Evolutionary conservation across 192 early-diverging fungal genomes (phyloP).

Genomic region (Helicostylum pulchrum): DNA sequence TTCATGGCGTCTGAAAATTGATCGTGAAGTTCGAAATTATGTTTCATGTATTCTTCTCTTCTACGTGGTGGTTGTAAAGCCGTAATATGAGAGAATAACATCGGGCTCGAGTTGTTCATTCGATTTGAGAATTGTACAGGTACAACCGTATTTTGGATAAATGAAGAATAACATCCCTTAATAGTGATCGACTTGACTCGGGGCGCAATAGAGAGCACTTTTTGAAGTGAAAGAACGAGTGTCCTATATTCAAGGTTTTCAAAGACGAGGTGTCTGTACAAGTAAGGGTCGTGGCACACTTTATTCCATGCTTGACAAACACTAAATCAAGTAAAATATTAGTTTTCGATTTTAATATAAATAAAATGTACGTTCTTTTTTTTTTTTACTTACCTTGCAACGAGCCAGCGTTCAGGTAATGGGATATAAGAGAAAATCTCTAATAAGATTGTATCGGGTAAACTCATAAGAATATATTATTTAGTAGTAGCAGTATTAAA

Average conservation of each 20-base stretch:
- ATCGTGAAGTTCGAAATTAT: slow-evolving; percentile 43
- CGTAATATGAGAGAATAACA: slow-evolving; percentile 43
- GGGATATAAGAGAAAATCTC: slow-evolving; percentile 16
- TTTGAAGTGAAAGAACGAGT: slow-evolving; percentile 35
- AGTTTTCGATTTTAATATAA: neutral
- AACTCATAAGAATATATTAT: neutral
- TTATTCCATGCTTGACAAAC: slow-evolving; percentile 33
- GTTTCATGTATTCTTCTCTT: slow-evolving; percentile 40
- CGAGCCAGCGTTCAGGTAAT: slow-evolving; percentile 6
- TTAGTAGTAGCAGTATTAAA: neutral
- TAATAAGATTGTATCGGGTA: slow-evolving; percentile 7
- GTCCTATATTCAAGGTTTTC: slow-evolving; percentile 42
- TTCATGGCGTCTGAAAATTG: slow-evolving; percentile 42
- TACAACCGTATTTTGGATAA: slow-evolving; percentile 43
- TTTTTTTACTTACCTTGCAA: neutral
- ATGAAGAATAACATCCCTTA: slow-evolving; percentile 39
- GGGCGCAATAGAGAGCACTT: slow-evolving; percentile 32
- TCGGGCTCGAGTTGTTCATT: slow-evolving; percentile 23
- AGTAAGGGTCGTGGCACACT: slow-evolving; percentile 35
- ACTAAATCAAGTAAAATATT: slow-evolving; percentile 11
- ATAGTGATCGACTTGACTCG: slow-evolving; percentile 37
- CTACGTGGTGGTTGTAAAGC: slow-evolving; percentile 38
- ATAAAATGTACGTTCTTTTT: too few species aligned
- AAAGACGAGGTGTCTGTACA: slow-evolving; percentile 42
- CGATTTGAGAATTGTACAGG: slow-evolving; percentile 33